These are phyloP conservation scores for Meyerozyma carpophila DNA, from an alignment of 1,139 yeast genomes.

Conservation along the genomic window DNA sequence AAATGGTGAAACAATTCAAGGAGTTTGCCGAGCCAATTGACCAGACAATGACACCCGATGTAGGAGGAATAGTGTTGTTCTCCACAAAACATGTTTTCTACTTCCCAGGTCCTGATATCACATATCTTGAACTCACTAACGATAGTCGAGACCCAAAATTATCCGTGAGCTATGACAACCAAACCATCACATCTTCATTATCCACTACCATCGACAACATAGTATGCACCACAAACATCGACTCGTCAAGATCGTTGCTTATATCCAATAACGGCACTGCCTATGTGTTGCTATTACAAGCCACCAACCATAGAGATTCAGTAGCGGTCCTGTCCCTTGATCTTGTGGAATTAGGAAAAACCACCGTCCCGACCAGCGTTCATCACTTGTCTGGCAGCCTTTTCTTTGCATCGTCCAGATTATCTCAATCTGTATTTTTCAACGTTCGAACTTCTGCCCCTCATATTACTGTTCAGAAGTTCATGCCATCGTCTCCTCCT, in stretches of 20 bases:
- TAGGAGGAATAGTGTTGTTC: conserved; percentile 29
- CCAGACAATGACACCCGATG: conserved; percentile 16
- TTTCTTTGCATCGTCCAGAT: conserved; percentile 29
- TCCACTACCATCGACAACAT: conserved; percentile 6
- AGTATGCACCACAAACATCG: conserved; percentile 16
- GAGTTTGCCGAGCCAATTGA: conserved; percentile 32
- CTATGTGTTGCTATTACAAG: conserved; percentile 21
- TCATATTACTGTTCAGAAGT: conserved; percentile 18
- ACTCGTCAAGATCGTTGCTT: conserved; percentile 21
- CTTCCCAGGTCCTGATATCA: conserved; percentile 19
- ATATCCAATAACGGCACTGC: conserved; percentile 29
- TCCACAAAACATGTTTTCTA: conserved; percentile 26
- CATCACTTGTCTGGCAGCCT: conserved; percentile 24
- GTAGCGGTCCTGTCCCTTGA: conserved; percentile 16
- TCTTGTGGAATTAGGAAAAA: conserved; percentile 24
- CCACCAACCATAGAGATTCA: conserved; percentile 1
- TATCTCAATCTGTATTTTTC: conserved; percentile 31
- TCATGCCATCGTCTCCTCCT: conserved; percentile 30
- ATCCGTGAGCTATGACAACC: conserved; percentile 6
- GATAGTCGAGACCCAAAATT: conserved; percentile 4
- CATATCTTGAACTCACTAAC: conserved; percentile 10
- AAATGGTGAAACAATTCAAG: conserved; percentile 22
- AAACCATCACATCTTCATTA: conserved; percentile 10
- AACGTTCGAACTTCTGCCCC: conserved; percentile 24
- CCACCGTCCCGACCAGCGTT: conserved; percentile 23